Base-by-base conservation (phyloP, 768 basidiomycete genomes). In the Suillus americanus region DNA sequence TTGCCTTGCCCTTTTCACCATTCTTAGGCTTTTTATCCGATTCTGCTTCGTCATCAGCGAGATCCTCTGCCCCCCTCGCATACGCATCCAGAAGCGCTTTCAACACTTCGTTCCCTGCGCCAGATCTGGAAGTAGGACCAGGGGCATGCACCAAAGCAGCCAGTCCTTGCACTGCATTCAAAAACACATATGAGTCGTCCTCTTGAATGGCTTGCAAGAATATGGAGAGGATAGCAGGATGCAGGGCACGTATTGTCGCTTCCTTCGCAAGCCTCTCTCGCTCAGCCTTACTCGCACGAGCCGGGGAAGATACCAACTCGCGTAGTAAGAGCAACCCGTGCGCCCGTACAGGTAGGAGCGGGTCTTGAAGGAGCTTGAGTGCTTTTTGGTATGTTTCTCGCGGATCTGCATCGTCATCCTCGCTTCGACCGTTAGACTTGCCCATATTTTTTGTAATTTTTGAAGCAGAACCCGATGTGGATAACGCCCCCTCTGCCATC, bases 141-240 rank as follows among this genome's bases (percentile, higher is more conserved):
- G 88, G 86, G 2, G 80, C 81, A 69, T 95, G 89, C 0, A 90
- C 94, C 85, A 98, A 89, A 5, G 85, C 87, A n/a, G 89, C 85
- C 1, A 99, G 82, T 0, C 96, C 96, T 70, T 95, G 93, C 16
- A 97, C 90, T 1, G 92, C 95, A 71, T 95, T 95, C 61, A 98
- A 79, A 72, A 94, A 98, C 62, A 98, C 87, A 75, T 95, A 98
- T n/a, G 93, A 94, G 71, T 99, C 97, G 45, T 95, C 91, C 66
- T 97, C 95, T 71, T 94, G 90, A 6, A 96, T 77, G 0, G 89
- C 85, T 71, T 92, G 88, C 66, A 96, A 75, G 74, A 98, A 97
- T 62, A 97, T 90, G 35, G 91, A 90, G 54, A 95, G 78, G 68
- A 98, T 92, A 0, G 89, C 91, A 7, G 95, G 94, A 18, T 89